Conservation (phyloP, 2,329 filamentous ascomycete species). For the Coleophoma crateriformis region DNA sequence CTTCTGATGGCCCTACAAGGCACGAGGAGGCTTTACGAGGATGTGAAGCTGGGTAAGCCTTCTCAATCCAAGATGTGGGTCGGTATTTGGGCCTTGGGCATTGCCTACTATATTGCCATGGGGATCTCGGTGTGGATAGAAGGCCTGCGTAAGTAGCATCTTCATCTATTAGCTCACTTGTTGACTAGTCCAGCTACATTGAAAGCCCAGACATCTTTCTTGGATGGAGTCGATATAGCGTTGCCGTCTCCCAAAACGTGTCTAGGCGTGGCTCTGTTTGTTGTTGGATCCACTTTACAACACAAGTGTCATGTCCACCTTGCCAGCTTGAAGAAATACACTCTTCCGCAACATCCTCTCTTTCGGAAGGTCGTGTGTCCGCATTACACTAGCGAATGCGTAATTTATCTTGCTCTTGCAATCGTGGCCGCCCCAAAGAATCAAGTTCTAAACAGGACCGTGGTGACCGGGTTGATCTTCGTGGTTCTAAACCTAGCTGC, state of each 20-base stretch:
- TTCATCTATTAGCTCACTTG: not conserved
- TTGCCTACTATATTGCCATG: constrained; percentile 70
- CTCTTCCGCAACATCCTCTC: constrained; percentile 65
- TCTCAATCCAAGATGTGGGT: constrained; percentile 75
- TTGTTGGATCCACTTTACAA: constrained; percentile 67
- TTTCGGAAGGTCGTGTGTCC: constrained; percentile 75
- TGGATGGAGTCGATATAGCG: constrained; percentile 16
- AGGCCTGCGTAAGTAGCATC: constrained; percentile 55
- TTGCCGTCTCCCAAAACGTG: constrained; percentile 40
- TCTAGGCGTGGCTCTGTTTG: constrained; percentile 56
- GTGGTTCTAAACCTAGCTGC: constrained; percentile 74
- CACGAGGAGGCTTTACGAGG: constrained; percentile 71
- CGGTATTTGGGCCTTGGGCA: constrained; percentile 74
- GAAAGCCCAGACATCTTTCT: not conserved
- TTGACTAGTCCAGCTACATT: constrained; percentile 19
- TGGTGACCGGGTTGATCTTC: constrained; percentile 66
- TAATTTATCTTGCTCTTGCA: constrained; percentile 76
- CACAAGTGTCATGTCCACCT: constrained; percentile 68
- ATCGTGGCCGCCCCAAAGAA: constrained; percentile 67
- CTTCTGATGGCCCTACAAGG: constrained; percentile 72
- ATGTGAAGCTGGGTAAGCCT: constrained; percentile 55
- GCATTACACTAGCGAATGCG: constrained; percentile 86
- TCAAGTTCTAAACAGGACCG: constrained; percentile 62
- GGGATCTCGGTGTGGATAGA: constrained; percentile 81
- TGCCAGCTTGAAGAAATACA: constrained; percentile 72